These are phyloP conservation scores for Colletotrichum aenigma DNA, from an alignment of 2,329 filamentous ascomycete genomes.

Conservation along the genomic window DNA sequence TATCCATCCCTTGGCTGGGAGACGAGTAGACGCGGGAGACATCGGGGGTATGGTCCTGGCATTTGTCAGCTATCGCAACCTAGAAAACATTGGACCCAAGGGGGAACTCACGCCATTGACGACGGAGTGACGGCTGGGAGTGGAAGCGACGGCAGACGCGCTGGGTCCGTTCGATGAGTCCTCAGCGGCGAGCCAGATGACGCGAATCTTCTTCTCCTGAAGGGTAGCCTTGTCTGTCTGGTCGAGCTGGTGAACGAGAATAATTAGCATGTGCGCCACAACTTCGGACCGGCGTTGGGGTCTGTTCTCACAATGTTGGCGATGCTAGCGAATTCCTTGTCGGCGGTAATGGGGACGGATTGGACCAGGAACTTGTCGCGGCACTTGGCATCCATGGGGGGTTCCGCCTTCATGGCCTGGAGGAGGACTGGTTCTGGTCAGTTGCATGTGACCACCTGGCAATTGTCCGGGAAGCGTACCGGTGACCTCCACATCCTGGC, in stretches of 20 bases:
- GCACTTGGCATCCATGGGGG: conserved; percentile 84
- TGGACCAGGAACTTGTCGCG: conserved; percentile 98
- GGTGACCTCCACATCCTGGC: conserved; percentile 88
- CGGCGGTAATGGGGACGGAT: conserved; percentile 80
- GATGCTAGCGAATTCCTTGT: conserved; percentile 84
- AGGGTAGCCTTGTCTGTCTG: conserved; percentile 78
- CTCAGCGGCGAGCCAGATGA: conserved; percentile 77
- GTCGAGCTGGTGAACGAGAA: conserved; percentile 66
- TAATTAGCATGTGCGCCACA: background rate
- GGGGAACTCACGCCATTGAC: conserved; percentile 33
- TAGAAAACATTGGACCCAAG: background rate
- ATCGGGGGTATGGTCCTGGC: conserved; percentile 49
- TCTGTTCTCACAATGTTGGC: conserved; percentile 40
- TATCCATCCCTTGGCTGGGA: conserved; percentile 35
- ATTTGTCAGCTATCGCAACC: background rate
- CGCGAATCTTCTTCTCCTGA: conserved; percentile 94
- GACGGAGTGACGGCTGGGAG: conserved; percentile 44
- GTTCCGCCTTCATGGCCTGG: conserved; percentile 97
- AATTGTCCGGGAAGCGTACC: conserved; percentile 58
- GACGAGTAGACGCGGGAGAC: conserved; percentile 49
- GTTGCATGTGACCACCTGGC: conserved; percentile 23
- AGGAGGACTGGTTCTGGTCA: conserved; percentile 72
- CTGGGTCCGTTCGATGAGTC: conserved; percentile 34
- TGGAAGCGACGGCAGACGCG: conserved; percentile 29
- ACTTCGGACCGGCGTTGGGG: background rate